These are phyloP conservation scores for Tetracentron sinense DNA, from an alignment of 164 flowering plant species.

Conservation along the genomic window DNA sequence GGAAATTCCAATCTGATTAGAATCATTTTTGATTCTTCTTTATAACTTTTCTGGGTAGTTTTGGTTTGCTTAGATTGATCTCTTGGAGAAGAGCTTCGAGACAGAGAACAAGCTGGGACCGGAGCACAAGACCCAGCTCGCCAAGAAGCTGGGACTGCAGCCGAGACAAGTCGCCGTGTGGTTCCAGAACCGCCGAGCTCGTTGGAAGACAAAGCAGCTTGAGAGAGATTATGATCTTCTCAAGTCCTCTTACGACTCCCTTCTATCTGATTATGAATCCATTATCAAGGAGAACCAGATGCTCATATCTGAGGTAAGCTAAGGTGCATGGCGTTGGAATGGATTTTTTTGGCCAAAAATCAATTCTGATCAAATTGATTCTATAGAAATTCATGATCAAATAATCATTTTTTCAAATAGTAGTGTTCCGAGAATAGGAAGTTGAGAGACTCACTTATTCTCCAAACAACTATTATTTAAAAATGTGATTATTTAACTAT, in stretches of 20 bases:
- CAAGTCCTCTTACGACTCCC: conserved; percentile 66
- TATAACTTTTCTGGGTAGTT: background rate
- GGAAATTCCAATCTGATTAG: background rate
- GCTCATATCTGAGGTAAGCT: conserved; percentile 73
- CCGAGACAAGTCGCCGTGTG: conserved; percentile 92
- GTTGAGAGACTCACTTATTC: too few species aligned
- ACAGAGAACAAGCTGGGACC: conserved; percentile 90
- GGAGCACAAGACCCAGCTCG: conserved; percentile 72
- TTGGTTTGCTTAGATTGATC: conserved; percentile 39
- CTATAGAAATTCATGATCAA: too few species aligned
- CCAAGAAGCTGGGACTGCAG: conserved; percentile 78
- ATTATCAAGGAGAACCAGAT: conserved; percentile 56
- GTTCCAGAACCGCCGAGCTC: conserved; percentile 92
- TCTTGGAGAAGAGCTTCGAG: conserved; percentile 87
- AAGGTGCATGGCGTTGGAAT: background rate
- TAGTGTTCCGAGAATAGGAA: too few species aligned
- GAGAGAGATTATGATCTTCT: conserved; percentile 77
- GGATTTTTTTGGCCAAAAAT: background rate
- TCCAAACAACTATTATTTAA: too few species aligned
- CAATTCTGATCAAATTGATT: too few species aligned
- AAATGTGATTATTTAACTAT: too few species aligned
- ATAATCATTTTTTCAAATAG: too few species aligned
- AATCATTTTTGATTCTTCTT: too few species aligned
- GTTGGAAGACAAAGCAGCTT: conserved; percentile 93
- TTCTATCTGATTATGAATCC: conserved; percentile 46